phyloP scores from a whole-genome alignment of 2,329 filamentous ascomycete genomes.

The Beauveria rudraprayagi region DNA sequence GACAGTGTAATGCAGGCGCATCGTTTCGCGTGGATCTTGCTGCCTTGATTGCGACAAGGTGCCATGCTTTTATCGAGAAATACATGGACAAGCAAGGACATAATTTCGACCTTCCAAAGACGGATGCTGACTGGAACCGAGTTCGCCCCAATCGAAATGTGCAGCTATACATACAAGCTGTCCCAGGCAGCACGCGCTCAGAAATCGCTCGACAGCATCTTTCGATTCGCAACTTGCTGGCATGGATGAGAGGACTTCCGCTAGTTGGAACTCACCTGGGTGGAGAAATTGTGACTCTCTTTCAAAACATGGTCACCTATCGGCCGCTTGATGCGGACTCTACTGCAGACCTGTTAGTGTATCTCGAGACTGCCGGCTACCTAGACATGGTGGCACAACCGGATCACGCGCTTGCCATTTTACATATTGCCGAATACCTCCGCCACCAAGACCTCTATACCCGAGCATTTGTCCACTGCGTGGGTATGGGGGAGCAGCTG shows the following conservation, averaged over 20 bases:
- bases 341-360: conserved; percentile 52
- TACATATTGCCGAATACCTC: conserved; percentile 61
- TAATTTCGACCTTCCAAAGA: conserved; percentile 14
- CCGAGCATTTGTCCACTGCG: conserved; percentile 68
- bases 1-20: conserved; percentile 56
- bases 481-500: conserved; percentile 63
- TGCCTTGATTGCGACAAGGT: conserved; percentile 48
- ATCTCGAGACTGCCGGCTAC: conserved; percentile 63
- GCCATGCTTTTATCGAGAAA: conserved; percentile 50
- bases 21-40: conserved; percentile 59
- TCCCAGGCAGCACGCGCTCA: conserved; percentile 47
- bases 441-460: conserved; percentile 58
- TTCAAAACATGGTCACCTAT: conserved; percentile 57
- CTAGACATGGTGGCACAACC: conserved; percentile 56
- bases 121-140: conserved; percentile 24
- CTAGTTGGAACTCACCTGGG: conserved; percentile 63
- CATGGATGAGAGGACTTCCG: conserved; percentile 57
- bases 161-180: conserved; percentile 65
- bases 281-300: conserved; percentile 52
- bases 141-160: conserved; percentile 26
- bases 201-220: conserved; percentile 48
- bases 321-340: conserved; percentile 48
- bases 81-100: conserved; percentile 32
- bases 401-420: conserved; percentile 58
- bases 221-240: conserved; percentile 67